These are phyloP conservation scores for Fusarium begoniae DNA, from an alignment of 2,329 filamentous ascomycete species.

Conservation along the genomic window DNA sequence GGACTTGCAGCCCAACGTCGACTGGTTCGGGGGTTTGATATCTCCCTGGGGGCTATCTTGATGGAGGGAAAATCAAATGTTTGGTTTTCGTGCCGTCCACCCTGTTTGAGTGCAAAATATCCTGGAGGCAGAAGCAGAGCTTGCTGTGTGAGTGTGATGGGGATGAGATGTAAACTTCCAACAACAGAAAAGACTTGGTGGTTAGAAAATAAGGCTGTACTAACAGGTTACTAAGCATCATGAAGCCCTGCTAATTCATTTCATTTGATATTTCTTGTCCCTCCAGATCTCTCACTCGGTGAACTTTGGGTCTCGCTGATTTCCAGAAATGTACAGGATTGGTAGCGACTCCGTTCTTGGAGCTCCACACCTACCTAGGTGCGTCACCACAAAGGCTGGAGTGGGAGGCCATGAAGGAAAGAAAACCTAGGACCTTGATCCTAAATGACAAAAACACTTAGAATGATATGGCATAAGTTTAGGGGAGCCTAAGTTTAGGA, in stretches of 20 bases:
- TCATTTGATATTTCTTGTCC: background rate
- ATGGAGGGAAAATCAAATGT: constrained; percentile 30
- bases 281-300: background rate
- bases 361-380: background rate
- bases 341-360: background rate
- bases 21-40: background rate
- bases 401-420: background rate
- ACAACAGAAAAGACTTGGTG: background rate
- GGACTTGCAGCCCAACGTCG: background rate
- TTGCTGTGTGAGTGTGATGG: background rate
- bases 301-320: background rate
- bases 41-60: background rate
- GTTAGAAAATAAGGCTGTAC: background rate
- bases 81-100: background rate
- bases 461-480: too few species aligned
- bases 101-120: background rate
- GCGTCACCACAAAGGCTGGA: constrained; percentile 36
- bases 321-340: background rate
- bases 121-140: background rate
- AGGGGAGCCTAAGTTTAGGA: background rate
- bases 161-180: background rate
- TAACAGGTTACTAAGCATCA: background rate
- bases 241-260: too few species aligned
- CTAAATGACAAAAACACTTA: background rate
- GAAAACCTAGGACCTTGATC: background rate